Evolutionary conservation across 2,329 filamentous ascomycete species (phyloP), one percentile per base, ranked within the genome.

Genomic region (Xylogone sp.): DNA sequence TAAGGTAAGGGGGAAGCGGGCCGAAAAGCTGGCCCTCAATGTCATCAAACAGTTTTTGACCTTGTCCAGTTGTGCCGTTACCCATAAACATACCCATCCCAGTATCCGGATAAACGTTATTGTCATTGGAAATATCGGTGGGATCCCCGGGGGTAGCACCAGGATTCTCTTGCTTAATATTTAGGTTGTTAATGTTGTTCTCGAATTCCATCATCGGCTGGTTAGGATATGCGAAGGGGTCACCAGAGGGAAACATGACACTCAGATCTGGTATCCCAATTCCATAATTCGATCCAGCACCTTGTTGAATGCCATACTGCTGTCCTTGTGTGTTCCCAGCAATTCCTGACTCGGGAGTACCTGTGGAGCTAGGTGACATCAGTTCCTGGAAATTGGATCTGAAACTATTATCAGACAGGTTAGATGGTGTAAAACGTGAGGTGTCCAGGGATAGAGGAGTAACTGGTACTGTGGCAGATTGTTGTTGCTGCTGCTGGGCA

Each of bases 161-260:
- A 2, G 53, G 42, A 24, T 58, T 53, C 31, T 62, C 62, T 47
- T 61, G 58, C 45, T 65, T 67, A 21, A 56, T 69, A 59, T 68
- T 72, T 9, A 39, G n/a, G n/a, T 16, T 39, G 13, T 39, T 39
- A 16, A 39, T 39, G n/a, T 39, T 39, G 43, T 20, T 55, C 19
- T 75, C 75, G 42, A 81, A 73, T 59, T 82, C 75, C 72, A 86
- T 84, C 73, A 87, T 82, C 0, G 87, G 84, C 57, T 90, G 87
- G 61, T 86, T 90, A 0, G 87, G 88, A 61, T 93, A 94, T 0
- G 85, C 86, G 56, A 93, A 87, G 0, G 88, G 87, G 60, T 93
- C 88, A 29, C 82, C 79, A 0, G 87, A 86, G 1, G 87, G 85
- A 62, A 93, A 93, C 86, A 93, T 82, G 3, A 84, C 82, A 53